These are phyloP conservation scores for Fusarium musae DNA, from an alignment of 2,329 filamentous ascomycete species.

Conservation along the genomic window DNA sequence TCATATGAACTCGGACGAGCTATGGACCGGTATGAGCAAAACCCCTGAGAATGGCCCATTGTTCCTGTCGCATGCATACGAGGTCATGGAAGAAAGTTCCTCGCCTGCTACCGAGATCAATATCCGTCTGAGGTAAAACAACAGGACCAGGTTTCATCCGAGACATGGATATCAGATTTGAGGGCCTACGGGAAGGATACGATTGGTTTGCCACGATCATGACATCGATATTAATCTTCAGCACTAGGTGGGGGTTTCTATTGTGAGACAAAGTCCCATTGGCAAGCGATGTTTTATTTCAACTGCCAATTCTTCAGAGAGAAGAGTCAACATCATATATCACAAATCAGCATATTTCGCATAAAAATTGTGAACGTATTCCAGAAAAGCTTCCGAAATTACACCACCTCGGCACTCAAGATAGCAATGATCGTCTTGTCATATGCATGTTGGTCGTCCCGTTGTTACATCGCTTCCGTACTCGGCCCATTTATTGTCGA, in stretches of 20 bases:
- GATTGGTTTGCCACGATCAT: neutral
- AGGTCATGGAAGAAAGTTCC: neutral
- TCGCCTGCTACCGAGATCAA: neutral
- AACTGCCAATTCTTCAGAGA: neutral
- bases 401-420: neutral
- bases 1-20: neutral
- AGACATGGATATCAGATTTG: neutral
- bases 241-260: neutral
- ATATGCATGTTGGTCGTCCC: neutral
- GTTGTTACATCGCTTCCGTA: neutral
- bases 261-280: neutral
- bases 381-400: neutral
- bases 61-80: neutral
- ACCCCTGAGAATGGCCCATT: neutral
- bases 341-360: neutral
- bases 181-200: neutral
- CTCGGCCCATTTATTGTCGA: neutral
- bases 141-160: neutral
- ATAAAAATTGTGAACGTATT: neutral
- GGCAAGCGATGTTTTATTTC: neutral
- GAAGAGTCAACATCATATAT: neutral
- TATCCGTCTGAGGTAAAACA: fast-evolving
- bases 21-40: neutral
- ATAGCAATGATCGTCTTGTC: neutral
- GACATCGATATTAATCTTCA: neutral